Conservation (phyloP, 139 green algal species). For the Tetradesmus lagerheimii region DNA sequence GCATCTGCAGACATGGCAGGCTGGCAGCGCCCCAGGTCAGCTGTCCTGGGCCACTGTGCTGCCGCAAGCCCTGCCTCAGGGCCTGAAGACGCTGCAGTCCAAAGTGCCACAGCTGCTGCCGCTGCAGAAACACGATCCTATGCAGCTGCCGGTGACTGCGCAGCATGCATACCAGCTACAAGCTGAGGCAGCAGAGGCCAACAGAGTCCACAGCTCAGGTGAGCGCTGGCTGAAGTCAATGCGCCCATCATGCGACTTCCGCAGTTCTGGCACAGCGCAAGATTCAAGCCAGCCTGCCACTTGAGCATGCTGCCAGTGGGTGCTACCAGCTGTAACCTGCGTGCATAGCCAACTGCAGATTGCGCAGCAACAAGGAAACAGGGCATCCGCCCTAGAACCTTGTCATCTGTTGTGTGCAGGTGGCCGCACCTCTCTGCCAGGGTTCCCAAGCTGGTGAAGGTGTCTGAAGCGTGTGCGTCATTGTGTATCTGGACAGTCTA, state of each 20-base stretch:
- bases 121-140: not conserved
- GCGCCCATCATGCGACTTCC: not conserved
- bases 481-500: no score
- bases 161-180: not conserved
- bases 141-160: not conserved
- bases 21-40: not conserved
- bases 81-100: not conserved
- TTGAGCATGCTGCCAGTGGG: no score
- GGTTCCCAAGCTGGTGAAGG: not conserved
- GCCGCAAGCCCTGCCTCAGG: not conserved
- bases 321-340: no score
- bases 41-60: not conserved
- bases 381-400: no score
- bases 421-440: not conserved
- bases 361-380: no score
- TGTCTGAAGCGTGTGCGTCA: not conserved
- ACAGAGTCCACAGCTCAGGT: not conserved
- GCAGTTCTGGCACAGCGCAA: not conserved
- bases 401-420: not conserved
- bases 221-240: not conserved
- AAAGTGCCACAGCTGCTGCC: not conserved
- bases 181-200: not conserved
- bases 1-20: not conserved
- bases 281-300: not conserved
- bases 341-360: no score